Conservation (phyloP, 2,329 filamentous ascomycete genomes). For the Exophiala mesophila region DNA sequence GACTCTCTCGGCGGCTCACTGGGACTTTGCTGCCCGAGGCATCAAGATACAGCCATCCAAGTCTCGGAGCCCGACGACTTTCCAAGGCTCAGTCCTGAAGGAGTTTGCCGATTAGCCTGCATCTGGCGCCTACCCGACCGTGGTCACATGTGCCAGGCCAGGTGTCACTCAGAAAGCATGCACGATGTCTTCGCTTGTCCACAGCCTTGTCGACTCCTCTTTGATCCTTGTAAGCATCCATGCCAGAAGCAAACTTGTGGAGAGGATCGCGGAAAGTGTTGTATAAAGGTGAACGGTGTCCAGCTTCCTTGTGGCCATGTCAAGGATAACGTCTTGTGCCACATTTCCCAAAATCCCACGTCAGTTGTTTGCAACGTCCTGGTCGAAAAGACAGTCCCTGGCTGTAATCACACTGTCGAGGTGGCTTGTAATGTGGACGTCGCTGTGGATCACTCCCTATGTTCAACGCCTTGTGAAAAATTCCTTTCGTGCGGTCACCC, state of each 20-base stretch:
- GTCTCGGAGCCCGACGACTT: conserved; percentile 57
- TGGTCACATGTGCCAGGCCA: conserved; percentile 42
- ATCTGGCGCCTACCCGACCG: conserved; percentile 37
- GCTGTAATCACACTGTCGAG: conserved; percentile 51
- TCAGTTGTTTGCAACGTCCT: conserved; percentile 46
- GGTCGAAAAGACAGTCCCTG: conserved; percentile 47
- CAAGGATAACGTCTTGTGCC: conserved; percentile 31
- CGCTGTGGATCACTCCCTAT: conserved; percentile 39
- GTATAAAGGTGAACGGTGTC: conserved; percentile 29
- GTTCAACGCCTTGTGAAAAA: conserved; percentile 44
- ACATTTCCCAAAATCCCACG: conserved; percentile 40
- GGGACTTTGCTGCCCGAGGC: conserved; percentile 57
- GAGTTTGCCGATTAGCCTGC: conserved; percentile 55
- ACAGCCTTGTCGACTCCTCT: conserved; percentile 36
- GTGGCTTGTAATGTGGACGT: conserved; percentile 52
- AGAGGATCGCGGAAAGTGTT: conserved; percentile 31
- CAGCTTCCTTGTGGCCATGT: conserved; percentile 33
- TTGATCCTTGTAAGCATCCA: conserved; percentile 37
- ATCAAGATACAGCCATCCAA: conserved; percentile 48
- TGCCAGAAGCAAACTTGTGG: conserved; percentile 39
- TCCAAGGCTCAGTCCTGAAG: conserved; percentile 52
- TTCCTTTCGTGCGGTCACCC: conserved; percentile 54
- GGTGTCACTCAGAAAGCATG: conserved; percentile 42
- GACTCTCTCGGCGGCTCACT: conserved; percentile 49
- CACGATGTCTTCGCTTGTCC: conserved; percentile 40